Base-by-base conservation (phyloP, 2,329 filamentous ascomycete genomes). In the Calonectria naviculata region DNA sequence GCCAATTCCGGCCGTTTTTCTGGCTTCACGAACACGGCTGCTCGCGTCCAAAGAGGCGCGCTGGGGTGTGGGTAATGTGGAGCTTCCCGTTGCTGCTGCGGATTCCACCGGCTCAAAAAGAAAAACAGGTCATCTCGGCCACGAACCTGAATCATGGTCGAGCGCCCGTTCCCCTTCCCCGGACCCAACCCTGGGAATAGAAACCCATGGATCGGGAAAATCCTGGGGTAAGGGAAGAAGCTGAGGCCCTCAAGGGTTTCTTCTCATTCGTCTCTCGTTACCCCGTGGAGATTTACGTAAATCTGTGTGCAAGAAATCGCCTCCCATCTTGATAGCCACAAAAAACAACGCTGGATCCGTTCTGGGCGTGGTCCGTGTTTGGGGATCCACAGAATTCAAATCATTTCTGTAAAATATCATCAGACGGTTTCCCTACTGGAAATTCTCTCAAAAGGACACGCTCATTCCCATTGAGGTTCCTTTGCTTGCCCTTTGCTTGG, bases 241-340 rank as follows among this genome's bases (percentile, higher is more conserved):
- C 12, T 17, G 24, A 28, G 17, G 26, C 34, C 36, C 38, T 34
- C 49, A 29, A 10, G 15, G 26, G 24, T 21, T 28, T 17, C 17
- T 46, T 6, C 42, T 38, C 24, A 8, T 24, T 26, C 46, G 4
- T 38, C 24, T 15, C 17, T 26, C 46, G 4, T 38, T 31, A 8
- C 63, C 63, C 63, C 63, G 36, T 65, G 47, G 63, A 65, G 63
- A 65, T 65, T 65, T 56, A 65, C 47, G 63, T 65, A 65, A 56
- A 65, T 36, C 49, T 65, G 47, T 41, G 42, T 56, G 52, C n/a
- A 38, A 54, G 29, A 65, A 54, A 19, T 44, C 24, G 38, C 17
- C 38, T 52, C 34, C 28, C 28, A 21, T 41, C 62, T 15, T 65
- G 62, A 65, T 65, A 54, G 46, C 62, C 36, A 38, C 34, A 29